Evolutionary conservation across 2,329 filamentous ascomycete genomes (phyloP), one percentile per base, ranked within the genome.

Genomic region (Biscogniauxia marginata): DNA sequence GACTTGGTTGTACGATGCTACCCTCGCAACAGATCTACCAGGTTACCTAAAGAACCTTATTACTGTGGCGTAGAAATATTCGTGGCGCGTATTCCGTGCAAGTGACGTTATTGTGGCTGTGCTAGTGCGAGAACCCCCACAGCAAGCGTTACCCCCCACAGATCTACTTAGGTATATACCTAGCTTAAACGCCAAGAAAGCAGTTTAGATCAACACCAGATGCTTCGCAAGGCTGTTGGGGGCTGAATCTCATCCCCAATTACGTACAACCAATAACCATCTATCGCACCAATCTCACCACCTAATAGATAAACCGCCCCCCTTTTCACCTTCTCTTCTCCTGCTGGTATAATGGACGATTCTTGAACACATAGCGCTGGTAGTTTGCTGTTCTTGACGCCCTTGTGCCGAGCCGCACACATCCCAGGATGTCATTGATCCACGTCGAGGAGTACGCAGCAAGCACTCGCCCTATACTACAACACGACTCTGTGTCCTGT

Each of bases 361-460:
- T 49, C 48, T 30, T 49, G 19, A 34, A 5, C 23, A 16, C 13
- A 39, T 9, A 24, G 20, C 48, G 22, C 48, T 4, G 48, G 48
- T 39, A 39, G 30, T 39, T 39, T 39, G 13, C 30, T 39, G 30
- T 39, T 39, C 48, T 34, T 19, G 48, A 30, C 19, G 19, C n/a
- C 24, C 34, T 19, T 49, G 23, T 39, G 23, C 16, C 23, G 23
- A 30, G 39, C 44, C 30, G 25, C n/a, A 34, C 44, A 13, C 45
- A 46, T 43, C 52, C 22, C 48, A 63, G 25, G 21, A 70, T 70
- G 67, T 70, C 67, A 45, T 24, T 70, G 53, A 67, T 70, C 48
- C 67, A 69, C 30, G 65, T 69, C 7, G 66, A 70, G 60, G 67
- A 70, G 67, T 69, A 67, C 39, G 66, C n/a, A n/a, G n/a, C n/a